Percentiles rank a stretch among this genome's conserved stretches.
These are phyloP conservation scores for Acacia pycnantha DNA, from an alignment of 331 rosid genomes.

Conservation along the genomic window DNA sequence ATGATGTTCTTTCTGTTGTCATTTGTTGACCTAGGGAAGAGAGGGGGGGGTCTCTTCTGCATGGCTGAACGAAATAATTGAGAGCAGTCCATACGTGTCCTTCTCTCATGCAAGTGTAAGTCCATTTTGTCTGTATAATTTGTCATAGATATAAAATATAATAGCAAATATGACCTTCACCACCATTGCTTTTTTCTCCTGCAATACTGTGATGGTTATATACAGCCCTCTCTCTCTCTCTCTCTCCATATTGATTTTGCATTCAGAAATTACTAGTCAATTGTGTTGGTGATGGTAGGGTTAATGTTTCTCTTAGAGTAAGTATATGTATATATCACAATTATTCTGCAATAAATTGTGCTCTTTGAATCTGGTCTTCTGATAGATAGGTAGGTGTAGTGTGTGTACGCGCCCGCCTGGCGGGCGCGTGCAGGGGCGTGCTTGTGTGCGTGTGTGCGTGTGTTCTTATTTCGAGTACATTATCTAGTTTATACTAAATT, in stretches of 20 bases:
- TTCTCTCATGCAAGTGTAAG: conserved; percentile 30
- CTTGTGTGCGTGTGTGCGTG: background rate
- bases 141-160: conserved; percentile 35
- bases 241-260: conserved; percentile 20
- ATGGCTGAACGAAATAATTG: conserved; percentile 39
- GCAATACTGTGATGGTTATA: conserved; percentile 45
- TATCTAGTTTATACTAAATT: background rate
- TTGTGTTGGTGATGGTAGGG: conserved; percentile 28
- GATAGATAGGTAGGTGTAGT: background rate
- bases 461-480: background rate
- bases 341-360: conserved; percentile 29
- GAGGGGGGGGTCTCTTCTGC: conserved; percentile 41
- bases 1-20: conserved; percentile 48
- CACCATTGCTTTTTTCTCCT: conserved; percentile 33
- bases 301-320: conserved; percentile 1
- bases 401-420: too few species aligned
- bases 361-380: background rate
- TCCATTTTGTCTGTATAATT: conserved; percentile 34
- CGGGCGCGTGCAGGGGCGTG: background rate
- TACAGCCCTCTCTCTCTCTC: background rate
- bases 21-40: conserved; percentile 44
- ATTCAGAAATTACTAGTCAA: background rate
- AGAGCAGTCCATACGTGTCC: conserved; percentile 31
- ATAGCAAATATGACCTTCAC: conserved; percentile 44
- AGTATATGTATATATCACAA: conserved; percentile 11